Base-by-base conservation (phyloP, 2,329 filamentous ascomycete genomes). In the Hypoxylon sp. region DNA sequence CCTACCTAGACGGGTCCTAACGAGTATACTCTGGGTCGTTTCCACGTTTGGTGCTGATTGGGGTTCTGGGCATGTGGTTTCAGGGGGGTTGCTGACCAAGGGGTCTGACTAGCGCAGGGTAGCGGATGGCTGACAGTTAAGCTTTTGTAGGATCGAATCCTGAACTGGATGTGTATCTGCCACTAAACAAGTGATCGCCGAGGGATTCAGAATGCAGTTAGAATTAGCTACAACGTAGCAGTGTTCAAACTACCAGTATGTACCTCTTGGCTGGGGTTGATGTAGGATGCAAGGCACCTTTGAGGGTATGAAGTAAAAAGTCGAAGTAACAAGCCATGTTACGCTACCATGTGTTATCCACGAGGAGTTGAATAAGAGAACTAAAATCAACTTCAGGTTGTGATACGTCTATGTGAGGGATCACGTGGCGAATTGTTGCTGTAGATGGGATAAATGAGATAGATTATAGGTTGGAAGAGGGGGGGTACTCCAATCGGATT, bases 61-160 rank as follows among this genome's bases (percentile, higher is more conserved):
- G 64, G 64, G 36, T 45, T 56, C 28, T 50, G 36, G 5, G 17
- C 56, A 63, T 63, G 59, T 62, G 56, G 68, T 66, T 68, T 62
- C 63, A 65, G 65, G 65, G 65, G 68, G 63, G 32, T 63, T 67
- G 65, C 60, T 62, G 68, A 69, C 60, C 52, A 59, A 58, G 5
- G 46, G 55, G 43, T 60, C 6, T 36, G 41, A 67, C 57, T 25
- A 52, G 45, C 49, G 53, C 32, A 46, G 50, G 46, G 49, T 34
- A 45, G 36, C 23, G 17, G 49, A 62, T 52, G 46, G 55, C 55
- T 67, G 48, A 67, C 52, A 46, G 38, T 64, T 62, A 62, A 67
- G 58, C 60, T 64, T 43, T 69, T 17, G 64, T 28, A 68, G 68
- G 64, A 68, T 63, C 6, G 2, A 53, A 63, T 65, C 57, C 61